Base-by-base conservation (phyloP, 2,329 filamentous ascomycete genomes). In the Trichoderma oligosporum region DNA sequence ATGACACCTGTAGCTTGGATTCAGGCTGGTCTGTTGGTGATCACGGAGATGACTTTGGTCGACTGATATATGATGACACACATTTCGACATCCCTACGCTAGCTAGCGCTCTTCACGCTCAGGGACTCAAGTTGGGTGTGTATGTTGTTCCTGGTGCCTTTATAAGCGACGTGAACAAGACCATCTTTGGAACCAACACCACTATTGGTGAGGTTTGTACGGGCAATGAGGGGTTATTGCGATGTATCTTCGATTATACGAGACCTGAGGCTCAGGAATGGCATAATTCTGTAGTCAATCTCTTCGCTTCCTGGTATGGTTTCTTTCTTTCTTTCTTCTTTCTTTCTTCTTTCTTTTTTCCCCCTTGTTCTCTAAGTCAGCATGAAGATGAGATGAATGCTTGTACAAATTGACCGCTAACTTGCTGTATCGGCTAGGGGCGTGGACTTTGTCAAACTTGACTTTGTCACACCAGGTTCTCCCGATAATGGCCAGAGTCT, bases 91-190 rank as follows among this genome's bases (percentile, higher is more conserved):
- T 63, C 9, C 61, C 61, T 5, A 29, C 54, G 9, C 24, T 63
- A 4, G 60, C 60, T 4, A 56, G 52, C 20, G 57, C 59, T 20
- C 44, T 63, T 5, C 61, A 63, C 27, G 29, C 35, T 16, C 42
- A 58, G n/a, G 59, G 59, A 1, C 44, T 63, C 7, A 48, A 60
- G 24, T 33, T 63, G 25, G 61, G 61, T 4, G 29, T 63, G 12
- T 63, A 63, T 29, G 59, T 63, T 7, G 61, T 63, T 11, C 61
- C 61, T 2, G 61, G 61, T 2, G 61, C 61, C 20, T 63, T 63
- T 6, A 18, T 57, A 2, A 57, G 42, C 5, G 61, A 63, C 8
- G 29, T 44, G 7, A 38, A 59, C 29, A 63, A 63, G 51, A 63
- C 60, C 0, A 63, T 63, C 18, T 22, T 59, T 1, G 57, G 57